A percentile compares a stretch with the other conserved stretches of the same genome.
These are phyloP conservation scores for Clonostachys chloroleuca DNA, from an alignment of 2,329 filamentous ascomycete genomes.

Conservation along the genomic window DNA sequence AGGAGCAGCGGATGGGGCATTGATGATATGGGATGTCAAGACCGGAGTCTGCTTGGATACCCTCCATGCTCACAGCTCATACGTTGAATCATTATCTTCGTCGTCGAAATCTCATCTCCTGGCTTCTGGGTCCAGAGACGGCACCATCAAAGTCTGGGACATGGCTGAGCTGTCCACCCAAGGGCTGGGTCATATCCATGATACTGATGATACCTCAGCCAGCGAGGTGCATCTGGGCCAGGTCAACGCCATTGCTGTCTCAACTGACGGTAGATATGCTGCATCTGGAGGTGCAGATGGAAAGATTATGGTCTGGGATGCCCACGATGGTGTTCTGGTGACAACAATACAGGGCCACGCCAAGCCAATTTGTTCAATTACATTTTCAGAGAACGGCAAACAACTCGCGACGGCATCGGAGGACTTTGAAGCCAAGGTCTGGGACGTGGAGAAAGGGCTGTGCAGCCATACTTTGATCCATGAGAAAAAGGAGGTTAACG, in stretches of 20 bases:
- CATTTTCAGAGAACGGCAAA: conserved; percentile 3
- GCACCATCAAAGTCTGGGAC: conserved; percentile 2
- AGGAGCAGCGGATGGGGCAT: conserved; percentile 3
- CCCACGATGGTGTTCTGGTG: too few relatives aligned
- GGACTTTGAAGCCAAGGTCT: conserved; percentile 4
- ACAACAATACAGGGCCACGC: too few relatives aligned
- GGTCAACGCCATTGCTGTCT: too few relatives aligned
- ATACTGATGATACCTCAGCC: too few relatives aligned
- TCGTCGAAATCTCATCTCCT: neutral
- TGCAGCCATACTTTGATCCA: neutral
- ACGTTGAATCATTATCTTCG: too few relatives aligned
- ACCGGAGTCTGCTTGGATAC: neutral
- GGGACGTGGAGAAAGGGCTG: conserved; percentile 1
- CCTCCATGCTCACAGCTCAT: too few relatives aligned
- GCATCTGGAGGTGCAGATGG: too few relatives aligned
- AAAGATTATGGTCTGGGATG: too few relatives aligned
- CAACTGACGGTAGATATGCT: too few relatives aligned
- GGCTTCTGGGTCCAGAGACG: neutral
- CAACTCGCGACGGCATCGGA: conserved; percentile 2
- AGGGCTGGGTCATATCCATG: too few relatives aligned
- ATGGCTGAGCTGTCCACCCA: neutral
- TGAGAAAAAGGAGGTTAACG: neutral
- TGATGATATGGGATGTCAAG: conserved; percentile 8
- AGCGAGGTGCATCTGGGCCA: too few relatives aligned
- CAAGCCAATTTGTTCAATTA: neutral